Conservation (phyloP, 2,329 filamentous ascomycete species). For the Coleophoma eucalyptorum region DNA sequence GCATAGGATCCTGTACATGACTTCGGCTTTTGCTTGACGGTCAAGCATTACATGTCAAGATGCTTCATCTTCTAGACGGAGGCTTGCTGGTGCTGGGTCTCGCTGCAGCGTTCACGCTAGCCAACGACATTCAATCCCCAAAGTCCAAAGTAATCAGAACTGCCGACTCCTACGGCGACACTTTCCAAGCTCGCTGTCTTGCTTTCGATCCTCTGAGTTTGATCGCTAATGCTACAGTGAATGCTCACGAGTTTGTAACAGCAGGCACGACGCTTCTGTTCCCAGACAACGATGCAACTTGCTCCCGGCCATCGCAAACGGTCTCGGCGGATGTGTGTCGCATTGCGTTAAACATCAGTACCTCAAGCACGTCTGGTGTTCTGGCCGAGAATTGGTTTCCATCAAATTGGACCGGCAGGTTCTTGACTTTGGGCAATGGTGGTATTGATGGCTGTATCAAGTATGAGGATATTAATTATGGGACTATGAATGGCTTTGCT, state of each 20-base stretch:
- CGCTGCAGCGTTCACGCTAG: too few species aligned
- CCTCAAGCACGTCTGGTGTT: background rate
- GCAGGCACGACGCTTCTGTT: background rate
- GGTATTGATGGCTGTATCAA: slow-evolving; percentile 20
- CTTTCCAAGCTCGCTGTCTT: background rate
- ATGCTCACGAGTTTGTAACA: background rate
- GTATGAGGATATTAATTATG: slow-evolving; percentile 16
- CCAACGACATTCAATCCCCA: too few species aligned
- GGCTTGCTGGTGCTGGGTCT: too few species aligned
- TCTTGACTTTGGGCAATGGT: slow-evolving; percentile 32
- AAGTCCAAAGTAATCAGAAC: too few species aligned
- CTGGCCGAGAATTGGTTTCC: slow-evolving; percentile 22
- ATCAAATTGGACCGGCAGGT: slow-evolving; percentile 34
- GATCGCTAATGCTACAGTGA: background rate
- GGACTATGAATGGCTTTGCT: slow-evolving; percentile 16
- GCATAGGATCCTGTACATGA: too few species aligned
- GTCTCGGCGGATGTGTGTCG: background rate
- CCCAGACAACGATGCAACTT: background rate
- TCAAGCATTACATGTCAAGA: too few species aligned
- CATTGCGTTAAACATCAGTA: slow-evolving; percentile 1
- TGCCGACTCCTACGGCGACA: too few species aligned
- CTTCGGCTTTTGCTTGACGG: too few species aligned
- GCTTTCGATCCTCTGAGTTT: background rate
- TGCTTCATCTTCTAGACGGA: too few species aligned
- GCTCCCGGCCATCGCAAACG: background rate